Conservation (phyloP, 257 asterid genomes). For the Nicotiana tabacum region DNA sequence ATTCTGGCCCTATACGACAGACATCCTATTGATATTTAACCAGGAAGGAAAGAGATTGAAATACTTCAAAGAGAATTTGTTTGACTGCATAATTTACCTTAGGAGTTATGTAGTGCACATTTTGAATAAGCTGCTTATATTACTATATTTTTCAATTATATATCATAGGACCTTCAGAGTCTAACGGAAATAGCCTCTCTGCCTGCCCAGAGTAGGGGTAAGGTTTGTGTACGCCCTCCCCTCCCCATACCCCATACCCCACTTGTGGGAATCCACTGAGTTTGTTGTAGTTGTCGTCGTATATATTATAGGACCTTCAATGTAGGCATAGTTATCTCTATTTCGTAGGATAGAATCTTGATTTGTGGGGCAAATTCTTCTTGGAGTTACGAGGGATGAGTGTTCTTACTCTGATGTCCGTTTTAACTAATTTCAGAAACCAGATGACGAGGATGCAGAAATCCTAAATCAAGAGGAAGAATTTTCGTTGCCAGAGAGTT, state of each 20-base stretch:
- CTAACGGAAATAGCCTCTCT: no score
- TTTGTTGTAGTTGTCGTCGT: no score
- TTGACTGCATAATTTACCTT: not conserved
- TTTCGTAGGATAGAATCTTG: not conserved
- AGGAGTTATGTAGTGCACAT: not conserved
- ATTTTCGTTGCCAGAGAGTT: slow-evolving; percentile 76
- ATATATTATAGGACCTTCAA: not conserved
- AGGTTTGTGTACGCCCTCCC: no score
- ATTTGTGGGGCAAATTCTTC: not conserved
- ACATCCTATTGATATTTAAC: not conserved
- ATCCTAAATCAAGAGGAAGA: slow-evolving; percentile 72
- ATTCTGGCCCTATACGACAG: not conserved
- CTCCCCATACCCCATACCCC: no score
- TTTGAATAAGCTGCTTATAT: not conserved
- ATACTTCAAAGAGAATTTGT: not conserved
- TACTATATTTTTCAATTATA: not conserved
- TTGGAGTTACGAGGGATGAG: not conserved
- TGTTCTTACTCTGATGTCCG: not conserved
- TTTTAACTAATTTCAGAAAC: slow-evolving; percentile 45
- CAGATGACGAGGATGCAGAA: slow-evolving; percentile 76
- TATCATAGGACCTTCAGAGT: not conserved
- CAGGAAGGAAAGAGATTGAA: not conserved
- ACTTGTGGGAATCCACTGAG: no score
- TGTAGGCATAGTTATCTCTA: not conserved
- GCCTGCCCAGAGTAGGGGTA: no score